These are phyloP conservation scores for Calonectria ilicicola DNA, from an alignment of 2,329 filamentous ascomycete genomes.

Conservation along the genomic window DNA sequence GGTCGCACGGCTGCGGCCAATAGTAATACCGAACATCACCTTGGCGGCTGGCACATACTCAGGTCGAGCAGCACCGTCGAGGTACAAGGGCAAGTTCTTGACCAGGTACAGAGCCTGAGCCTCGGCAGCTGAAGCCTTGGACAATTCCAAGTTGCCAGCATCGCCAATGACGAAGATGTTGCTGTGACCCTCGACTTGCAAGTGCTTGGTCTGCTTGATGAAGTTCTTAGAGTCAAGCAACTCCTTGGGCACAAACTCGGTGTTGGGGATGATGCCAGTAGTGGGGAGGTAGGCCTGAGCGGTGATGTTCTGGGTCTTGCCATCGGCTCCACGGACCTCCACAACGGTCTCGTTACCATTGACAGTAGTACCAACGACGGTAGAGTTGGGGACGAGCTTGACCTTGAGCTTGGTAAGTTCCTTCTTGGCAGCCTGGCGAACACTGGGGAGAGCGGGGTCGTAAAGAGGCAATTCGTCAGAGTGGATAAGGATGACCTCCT, in stretches of 20 bases:
- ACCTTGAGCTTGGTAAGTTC: slow-evolving; percentile 59
- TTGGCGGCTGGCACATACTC: slow-evolving; percentile 47
- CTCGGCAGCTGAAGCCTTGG: slow-evolving; percentile 47
- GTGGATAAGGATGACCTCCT: slow-evolving; percentile 60
- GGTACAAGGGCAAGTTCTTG: slow-evolving; percentile 49
- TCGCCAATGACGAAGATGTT: slow-evolving; percentile 61
- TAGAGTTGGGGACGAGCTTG: slow-evolving; percentile 54
- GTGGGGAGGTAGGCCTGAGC: slow-evolving; percentile 61
- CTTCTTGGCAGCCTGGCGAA: slow-evolving; percentile 52
- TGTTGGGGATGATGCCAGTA: slow-evolving; percentile 59
- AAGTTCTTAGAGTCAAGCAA: slow-evolving; percentile 50
- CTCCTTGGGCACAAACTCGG: slow-evolving; percentile 52
- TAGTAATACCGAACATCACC: slow-evolving; percentile 50
- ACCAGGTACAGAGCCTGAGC: slow-evolving; percentile 49
- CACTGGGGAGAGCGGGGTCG: slow-evolving; percentile 46
- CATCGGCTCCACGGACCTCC: slow-evolving; percentile 48
- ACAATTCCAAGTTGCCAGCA: slow-evolving; percentile 53
- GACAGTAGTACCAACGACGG: slow-evolving; percentile 46
- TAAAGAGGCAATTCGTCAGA: slow-evolving; percentile 53
- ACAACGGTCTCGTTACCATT: slow-evolving; percentile 46
- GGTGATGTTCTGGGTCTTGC: slow-evolving; percentile 51
- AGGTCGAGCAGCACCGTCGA: slow-evolving; percentile 44
- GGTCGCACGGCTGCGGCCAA: slow-evolving; percentile 54
- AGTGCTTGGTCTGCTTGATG: slow-evolving; percentile 51
- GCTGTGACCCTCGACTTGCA: slow-evolving; percentile 50